Evolutionary conservation across 129 eudicot genomes (phyloP), one percentile per base, ranked within the genome.

Genomic region (Silybum marianum): DNA sequence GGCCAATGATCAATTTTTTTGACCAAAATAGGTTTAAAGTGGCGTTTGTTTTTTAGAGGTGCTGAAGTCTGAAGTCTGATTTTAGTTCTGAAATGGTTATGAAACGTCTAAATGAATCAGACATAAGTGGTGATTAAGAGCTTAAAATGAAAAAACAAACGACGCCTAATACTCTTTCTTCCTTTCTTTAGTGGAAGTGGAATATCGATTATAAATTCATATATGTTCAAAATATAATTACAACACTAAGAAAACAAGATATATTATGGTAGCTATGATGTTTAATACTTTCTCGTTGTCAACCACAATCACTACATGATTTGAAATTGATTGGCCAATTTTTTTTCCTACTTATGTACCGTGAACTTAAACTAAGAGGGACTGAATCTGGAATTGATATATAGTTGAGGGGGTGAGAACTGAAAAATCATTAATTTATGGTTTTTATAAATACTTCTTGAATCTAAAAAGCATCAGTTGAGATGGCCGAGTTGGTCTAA

Each of bases 401-500:
- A 58, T n/a, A 58, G 23, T n/a, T 58, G 2, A n/a, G n/a, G 10
- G 66, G 66, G 23, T 58, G 9, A n/a, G 23, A 58, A 58, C 23
- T 58, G 63, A 32, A 54, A 4, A 16, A 54, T 1, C 4, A 18
- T 54, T 16, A n/a, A n/a, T 54, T 54, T 0, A 16, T 1, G 9
- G 1, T 0, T 4, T 54, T 54, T 51, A 2, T 16, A 9, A 1
- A 40, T 54, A 54, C 1, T 16, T 4, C 0, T 54, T 4, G 21
- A 58, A 58, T 11, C 0, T 0, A 5, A n/a, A n/a, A 58, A 0
- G 0, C 3, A 1, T 18, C 7, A 58, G 95, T 91, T 91, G 96
- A 89, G 87, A 88, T 88, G 91, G 88, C 91, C 91, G 88, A 88
- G 92, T 88, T 92, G 93, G 97, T 92, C 92, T 93, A 89, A 87